Base-by-base conservation (phyloP, 768 basidiomycete species). In the Steccherinum ochraceum region DNA sequence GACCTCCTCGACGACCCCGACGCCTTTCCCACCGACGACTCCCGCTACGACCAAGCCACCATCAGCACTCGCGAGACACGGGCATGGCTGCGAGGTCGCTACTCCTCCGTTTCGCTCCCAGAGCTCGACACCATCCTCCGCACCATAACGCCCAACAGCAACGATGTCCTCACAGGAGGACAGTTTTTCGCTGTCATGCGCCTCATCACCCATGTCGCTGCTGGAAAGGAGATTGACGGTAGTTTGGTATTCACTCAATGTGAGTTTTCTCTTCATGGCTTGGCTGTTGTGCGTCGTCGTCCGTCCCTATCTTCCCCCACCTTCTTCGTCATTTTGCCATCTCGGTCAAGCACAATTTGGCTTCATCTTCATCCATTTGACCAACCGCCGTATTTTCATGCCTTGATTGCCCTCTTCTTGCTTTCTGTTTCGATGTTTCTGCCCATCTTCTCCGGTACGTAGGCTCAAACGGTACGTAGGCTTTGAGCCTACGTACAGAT, bases 131-230 rank as follows among this genome's bases (percentile, higher is more conserved):
- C 67, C 56, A 83, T 89, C 51, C 69, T 91, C 46, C 77, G 72
- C 42, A 63, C 84, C 1, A 89, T 89, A 60, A 72, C 73, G 35
- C 81, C 86, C 2, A 71, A 67, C 49, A 67, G 86, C 45, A 67
- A 69, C 5, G 84, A 86, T 56, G 67, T 69, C 2, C 69, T 91
- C 26, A 72, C 73, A 10, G 81, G 83, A 1, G 83, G 84, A 13
- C 84, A 91, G 58, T 87, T 90, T 62, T 90, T 90, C 58, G 87
- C 87, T 5, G 81, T 77, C 0, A 68, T 89, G 20, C 69, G 89
- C 39, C 77, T 91, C 2, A 76, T 84, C 0, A 64, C 78, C 5
- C 87, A 90, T 27, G 74, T 79, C 58, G 70, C 67, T 12, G 59
- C 59, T n/a, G 86, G 86, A 11, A 79, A 77, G 51, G 74, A 78